Conservation (phyloP, 495 filamentous ascomycete species). For the Opeltia flavorubescens region DNA sequence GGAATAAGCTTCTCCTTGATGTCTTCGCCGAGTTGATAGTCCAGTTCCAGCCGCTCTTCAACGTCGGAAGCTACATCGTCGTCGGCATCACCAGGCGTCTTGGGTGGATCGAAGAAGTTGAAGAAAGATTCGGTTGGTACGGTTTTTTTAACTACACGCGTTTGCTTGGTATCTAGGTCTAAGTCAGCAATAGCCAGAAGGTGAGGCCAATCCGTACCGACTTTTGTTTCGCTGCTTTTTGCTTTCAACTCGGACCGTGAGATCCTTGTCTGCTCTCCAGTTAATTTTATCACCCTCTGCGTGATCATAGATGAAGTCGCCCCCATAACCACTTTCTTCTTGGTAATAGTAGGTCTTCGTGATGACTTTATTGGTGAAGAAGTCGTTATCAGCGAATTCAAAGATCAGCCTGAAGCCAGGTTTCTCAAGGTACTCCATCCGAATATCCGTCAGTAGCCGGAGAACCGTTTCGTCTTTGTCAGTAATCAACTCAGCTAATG, state of each 20-base stretch:
- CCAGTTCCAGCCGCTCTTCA: slow-evolving; percentile 93
- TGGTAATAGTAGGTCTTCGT: slow-evolving; percentile 99
- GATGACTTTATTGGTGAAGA: slow-evolving; percentile 91
- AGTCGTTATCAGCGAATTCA: slow-evolving; percentile 87
- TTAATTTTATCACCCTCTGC: slow-evolving; percentile 96
- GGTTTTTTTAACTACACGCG: slow-evolving; percentile 95
- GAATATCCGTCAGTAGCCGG: slow-evolving; percentile 82
- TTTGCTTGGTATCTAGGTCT: slow-evolving; percentile 84
- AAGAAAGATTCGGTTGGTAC: slow-evolving; percentile 99
- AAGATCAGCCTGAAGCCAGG: slow-evolving; percentile 98
- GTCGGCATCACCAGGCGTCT: slow-evolving; percentile 60
- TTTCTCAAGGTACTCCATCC: slow-evolving; percentile 97
- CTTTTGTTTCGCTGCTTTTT: slow-evolving; percentile 99
- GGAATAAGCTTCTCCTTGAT: slow-evolving; percentile 99
- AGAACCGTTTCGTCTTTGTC: slow-evolving; percentile 90
- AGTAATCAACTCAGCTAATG: slow-evolving; percentile 93
- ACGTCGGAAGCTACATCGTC: slow-evolving; percentile 79
- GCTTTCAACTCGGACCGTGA: slow-evolving; percentile 88
- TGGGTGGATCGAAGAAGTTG: slow-evolving; percentile 98
- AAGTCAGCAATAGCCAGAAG: not conserved
- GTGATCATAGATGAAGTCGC: slow-evolving; percentile 99
- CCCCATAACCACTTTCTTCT: slow-evolving; percentile 94
- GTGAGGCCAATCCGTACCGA: slow-evolving; percentile 31
- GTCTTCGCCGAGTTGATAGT: slow-evolving; percentile 98
- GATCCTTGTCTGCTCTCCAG: slow-evolving; percentile 86